Evolutionary conservation across 1,284 basidiomycete species (phyloP), one percentile per base, ranked within the genome.

Genomic region (Rhodotorula sp.): DNA sequence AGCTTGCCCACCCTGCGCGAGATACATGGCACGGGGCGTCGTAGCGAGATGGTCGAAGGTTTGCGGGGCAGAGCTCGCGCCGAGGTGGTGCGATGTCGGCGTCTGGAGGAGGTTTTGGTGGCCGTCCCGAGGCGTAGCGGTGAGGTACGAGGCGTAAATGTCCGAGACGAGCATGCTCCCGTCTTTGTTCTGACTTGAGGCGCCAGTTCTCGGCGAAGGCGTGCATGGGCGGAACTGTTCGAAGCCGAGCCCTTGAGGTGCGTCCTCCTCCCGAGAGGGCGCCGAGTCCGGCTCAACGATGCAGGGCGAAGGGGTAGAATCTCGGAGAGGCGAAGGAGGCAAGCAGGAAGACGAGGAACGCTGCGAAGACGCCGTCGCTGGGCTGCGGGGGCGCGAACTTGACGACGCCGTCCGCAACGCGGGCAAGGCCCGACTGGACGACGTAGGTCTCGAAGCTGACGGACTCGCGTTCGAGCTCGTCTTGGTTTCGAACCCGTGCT

Each of bases 121-220:
- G 29, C 26, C 42, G 0, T 62, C 66, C 29, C 64, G 69, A 0
- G 69, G 69, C 20, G 69, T 71, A 14, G 66, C 48, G 37, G 58
- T 45, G 60, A 73, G 66, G 57, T 66, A 70, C 26, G 68, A 68
- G 30, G 66, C 54, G 64, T 70, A 70, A 56, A 69, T 69, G 56
- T 70, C 67, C n/a, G 53, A 54, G 26, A 54, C 53, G 26, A 54
- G 53, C 53, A 54, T 54, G 57, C 26, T 30, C 0, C 44, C 48
- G 26, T 56, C 56, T 51, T n/a, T n/a, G 18, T 22, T 20, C 30
- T 24, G 20, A 24, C 15, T 14, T 0, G 42, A 4, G 0, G n/a
- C 51, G 42, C 12, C 46, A 12, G n/a, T 20, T 4, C 26, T 57
- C 1, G 62, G 55, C 22, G 48, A 60, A 48, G 62, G 66, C 17